Evolutionary conservation across 1,284 basidiomycete genomes (phyloP), one percentile per base, ranked within the genome.

Genomic region (Pyrrhoderma lamaoense): DNA sequence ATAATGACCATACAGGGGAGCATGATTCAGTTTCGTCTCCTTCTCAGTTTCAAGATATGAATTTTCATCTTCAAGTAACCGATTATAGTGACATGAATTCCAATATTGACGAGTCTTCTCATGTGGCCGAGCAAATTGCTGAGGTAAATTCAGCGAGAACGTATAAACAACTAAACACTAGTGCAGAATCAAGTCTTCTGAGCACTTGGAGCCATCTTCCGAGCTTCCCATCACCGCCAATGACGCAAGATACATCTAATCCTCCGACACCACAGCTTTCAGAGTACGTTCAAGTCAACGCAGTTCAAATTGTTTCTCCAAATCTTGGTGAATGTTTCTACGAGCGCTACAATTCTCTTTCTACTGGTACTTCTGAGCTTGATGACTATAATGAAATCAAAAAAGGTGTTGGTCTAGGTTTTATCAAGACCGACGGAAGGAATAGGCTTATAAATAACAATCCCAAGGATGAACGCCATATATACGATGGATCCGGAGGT

Each of bases 131-230:
- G 18, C 21, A 25, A 14, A 35, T 34, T 8, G 18, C 9, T 9
- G 21, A 22, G 16, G 43, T 47, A 34, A 35, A 36, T 19, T 19
- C 37, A 14, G 47, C 51, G n/a, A 47, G 31, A 21, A 42, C 51
- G 9, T 43, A 47, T 21, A 46, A 22, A 35, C 16, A 14, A 22
- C n/a, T 47, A n/a, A 47, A 53, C 21, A 23, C 25, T 19, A 53
- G 51, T 35, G 37, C 36, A 9, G 45, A 37, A 14, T 48, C 51
- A 16, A 53, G 51, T 23, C 16, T 53, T 22, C 34, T 39, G 11
- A 42, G 51, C n/a, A 47, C 51, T 8, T 53, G 44, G 39, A 44
- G 46, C 16, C 36, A 48, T 16, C 45, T 53, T 7, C 45, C 51
- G 18, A 47, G 43, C 8, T 53, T 53, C 37, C 51, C 51, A 3